Conservation (phyloP, 208 protist species). For the Leishmania gerbilli region DNA sequence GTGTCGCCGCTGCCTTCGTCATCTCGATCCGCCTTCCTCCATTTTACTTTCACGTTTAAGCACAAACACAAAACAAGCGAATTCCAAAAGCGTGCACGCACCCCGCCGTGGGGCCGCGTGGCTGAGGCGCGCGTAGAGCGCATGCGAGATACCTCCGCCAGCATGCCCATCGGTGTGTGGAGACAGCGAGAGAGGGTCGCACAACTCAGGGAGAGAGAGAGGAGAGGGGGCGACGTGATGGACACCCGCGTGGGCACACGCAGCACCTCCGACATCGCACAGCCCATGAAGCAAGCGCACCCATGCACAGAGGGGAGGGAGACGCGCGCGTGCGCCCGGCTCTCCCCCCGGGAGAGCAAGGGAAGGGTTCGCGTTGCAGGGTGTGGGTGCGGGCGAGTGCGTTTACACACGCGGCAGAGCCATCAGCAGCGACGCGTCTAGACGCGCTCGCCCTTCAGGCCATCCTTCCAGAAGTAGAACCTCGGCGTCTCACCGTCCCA, state of each 20-base stretch:
- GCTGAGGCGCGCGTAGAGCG: too few relatives aligned
- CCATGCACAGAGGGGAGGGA: too few relatives aligned
- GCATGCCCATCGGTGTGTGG: background rate
- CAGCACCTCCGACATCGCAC: background rate
- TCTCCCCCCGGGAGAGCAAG: too few relatives aligned
- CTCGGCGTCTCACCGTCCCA: slow-evolving; percentile 86
- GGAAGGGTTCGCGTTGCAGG: background rate
- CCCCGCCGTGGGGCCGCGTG: too few relatives aligned
- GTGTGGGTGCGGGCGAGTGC: background rate
- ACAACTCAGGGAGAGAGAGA: background rate
- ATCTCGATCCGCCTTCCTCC: too few relatives aligned
- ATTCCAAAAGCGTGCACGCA: too few relatives aligned
- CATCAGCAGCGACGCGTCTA: slow-evolving; percentile 32
- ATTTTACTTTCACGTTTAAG: background rate
- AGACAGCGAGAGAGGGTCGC: background rate
- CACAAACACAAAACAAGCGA: background rate
- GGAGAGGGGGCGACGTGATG: too few relatives aligned
- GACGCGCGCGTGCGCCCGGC: too few relatives aligned
- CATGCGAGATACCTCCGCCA: background rate
- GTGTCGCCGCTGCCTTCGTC: background rate
- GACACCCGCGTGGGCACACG: too few relatives aligned
- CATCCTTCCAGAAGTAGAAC: slow-evolving; percentile 93
- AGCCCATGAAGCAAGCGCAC: too few relatives aligned
- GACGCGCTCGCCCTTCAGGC: slow-evolving; percentile 84
- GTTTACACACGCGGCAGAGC: background rate